These are phyloP conservation scores for Glarea lozoyensis DNA, from an alignment of 495 filamentous ascomycete species.

Conservation along the genomic window DNA sequence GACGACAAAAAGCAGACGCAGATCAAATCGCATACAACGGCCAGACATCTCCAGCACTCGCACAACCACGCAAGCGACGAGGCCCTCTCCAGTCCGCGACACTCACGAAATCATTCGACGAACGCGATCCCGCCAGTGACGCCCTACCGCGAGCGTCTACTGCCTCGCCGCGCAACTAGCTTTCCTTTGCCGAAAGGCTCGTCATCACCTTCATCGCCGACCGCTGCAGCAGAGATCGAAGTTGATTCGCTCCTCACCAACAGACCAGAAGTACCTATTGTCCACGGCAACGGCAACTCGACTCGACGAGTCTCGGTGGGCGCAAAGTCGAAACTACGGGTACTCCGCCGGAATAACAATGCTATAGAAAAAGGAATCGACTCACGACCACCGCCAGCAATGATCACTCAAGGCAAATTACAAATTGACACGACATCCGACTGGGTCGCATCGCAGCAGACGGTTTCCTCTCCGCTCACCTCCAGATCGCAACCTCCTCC, in stretches of 20 bases:
- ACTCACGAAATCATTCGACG: too few relatives aligned
- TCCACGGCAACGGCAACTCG: neutral
- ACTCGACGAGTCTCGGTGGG: neutral
- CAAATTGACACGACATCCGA: constrained; percentile 9
- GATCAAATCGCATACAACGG: too few relatives aligned
- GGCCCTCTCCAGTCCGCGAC: too few relatives aligned
- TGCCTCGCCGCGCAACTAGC: too few relatives aligned
- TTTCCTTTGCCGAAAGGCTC: neutral
- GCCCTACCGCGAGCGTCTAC: too few relatives aligned
- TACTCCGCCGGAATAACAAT: neutral
- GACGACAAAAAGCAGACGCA: too few relatives aligned
- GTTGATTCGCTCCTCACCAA: neutral
- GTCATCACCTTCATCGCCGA: neutral
- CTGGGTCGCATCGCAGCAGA: constrained; percentile 18
- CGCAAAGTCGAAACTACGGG: neutral
- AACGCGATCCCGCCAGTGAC: too few relatives aligned
- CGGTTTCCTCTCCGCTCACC: constrained; percentile 2
- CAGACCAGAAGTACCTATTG: neutral
- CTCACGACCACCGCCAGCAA: constrained; percentile 33
- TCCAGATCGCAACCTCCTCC: constrained; percentile 12
- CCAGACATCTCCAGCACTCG: too few relatives aligned
- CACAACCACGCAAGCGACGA: too few relatives aligned
- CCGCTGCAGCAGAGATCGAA: neutral
- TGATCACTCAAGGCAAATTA: constrained; percentile 32
- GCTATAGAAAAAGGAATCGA: constrained; percentile 1